Evolutionary conservation across 1,284 basidiomycete genomes (phyloP), one percentile per base, ranked within the genome.

Genomic region (Quambalaria eucalypti): DNA sequence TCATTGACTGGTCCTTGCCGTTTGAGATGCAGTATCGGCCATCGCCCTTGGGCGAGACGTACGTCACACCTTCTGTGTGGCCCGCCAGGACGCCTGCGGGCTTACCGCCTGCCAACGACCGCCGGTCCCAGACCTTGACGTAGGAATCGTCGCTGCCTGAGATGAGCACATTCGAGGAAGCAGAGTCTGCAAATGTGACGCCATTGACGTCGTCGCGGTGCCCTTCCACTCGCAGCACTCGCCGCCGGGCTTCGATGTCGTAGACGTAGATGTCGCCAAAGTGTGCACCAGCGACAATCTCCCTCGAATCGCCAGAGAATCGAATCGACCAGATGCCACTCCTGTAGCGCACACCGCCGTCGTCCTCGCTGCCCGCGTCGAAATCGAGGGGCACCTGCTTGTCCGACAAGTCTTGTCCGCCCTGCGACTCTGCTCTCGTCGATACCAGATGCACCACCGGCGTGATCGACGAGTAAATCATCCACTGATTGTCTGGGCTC

Each of bases 11-110:
- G 73, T 98, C 95, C 77, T 98, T 98, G 48, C 90, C 90, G 72
- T 98, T 98, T n/a, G 88, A 92, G 33, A 97, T 85, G 53, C 95
- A 81, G 75, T 98, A 97, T 55, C 93, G 83, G 6, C 92, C 93
- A 69, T 98, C 95, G 10, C 90, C 78, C 52, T 78, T 78, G 2
- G 77, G 72, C 29, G 66, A 61, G 21, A 78, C 74, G 44, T 68
- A 78, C 7, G 74, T 76, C 48, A 76, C 64, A 14, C 73, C 70
- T 71, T 96, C 91, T 0, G 91, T 96, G 57, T 97, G 93, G 0
- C 95, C 93, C 23, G 90, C 85, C 1, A 98, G 81, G 0, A 92
- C 87, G 26, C 93, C 93, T 0, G 90, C 90, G 1, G 93, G 90
- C 63, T 87, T 89, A 47, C 80, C 81, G 1, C 87, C 66, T 0